Conservation (phyloP, 768 basidiomycete genomes). For the Lactarius indigo region DNA sequence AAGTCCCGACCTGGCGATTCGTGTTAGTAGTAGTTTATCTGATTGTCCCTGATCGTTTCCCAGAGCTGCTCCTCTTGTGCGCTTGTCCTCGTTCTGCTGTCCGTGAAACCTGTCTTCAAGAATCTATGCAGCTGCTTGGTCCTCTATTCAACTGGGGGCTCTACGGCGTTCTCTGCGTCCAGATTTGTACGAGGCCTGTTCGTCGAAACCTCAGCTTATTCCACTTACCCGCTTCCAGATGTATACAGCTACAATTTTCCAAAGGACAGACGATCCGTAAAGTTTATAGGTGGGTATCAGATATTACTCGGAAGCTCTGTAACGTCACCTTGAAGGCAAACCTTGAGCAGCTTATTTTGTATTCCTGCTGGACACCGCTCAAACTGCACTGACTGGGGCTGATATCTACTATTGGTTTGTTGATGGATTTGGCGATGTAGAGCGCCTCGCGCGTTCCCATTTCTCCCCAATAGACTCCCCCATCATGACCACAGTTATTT, state of each 20-base stretch:
- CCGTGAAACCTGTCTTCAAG: not conserved
- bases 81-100: not conserved
- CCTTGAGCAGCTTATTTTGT: not conserved
- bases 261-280: not conserved
- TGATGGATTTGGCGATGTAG: not conserved
- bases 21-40: no score
- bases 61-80: not conserved
- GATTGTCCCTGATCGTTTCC: no score
- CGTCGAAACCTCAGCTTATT: not conserved
- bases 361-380: not conserved
- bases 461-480: not conserved
- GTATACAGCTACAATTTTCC: not conserved
- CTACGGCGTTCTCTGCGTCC: constrained; percentile 3
- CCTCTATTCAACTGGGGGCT: not conserved
- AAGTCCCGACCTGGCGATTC: no score
- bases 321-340: not conserved
- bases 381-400: not conserved
- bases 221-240: not conserved
- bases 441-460: not conserved
- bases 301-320: not conserved
- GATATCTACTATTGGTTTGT: not conserved
- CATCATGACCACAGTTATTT: not conserved
- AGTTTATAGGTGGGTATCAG: not conserved
- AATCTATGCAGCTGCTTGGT: not conserved
- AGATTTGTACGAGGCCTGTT: not conserved